Base-by-base conservation (phyloP, 208 protist species). In the Lotmaria passim region DNA sequence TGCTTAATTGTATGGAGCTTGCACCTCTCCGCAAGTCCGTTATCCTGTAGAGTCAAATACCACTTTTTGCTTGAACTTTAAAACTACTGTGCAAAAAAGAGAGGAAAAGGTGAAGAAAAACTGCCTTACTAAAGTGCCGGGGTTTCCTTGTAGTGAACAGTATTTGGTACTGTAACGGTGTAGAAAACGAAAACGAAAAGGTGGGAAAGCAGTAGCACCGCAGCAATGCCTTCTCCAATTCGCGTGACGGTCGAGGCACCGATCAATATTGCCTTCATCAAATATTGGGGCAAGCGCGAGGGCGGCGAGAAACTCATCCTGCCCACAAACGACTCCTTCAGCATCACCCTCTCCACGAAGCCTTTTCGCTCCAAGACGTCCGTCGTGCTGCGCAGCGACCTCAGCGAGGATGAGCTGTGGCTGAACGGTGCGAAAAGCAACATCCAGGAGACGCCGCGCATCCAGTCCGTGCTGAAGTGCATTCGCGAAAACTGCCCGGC, bases 211-310 rank as follows among this genome's bases (percentile, higher is more conserved):
- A 39, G 36, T 12, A 6, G 36, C 36, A 39, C 12, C 36, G 36
- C 4, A 58, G 24, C 48, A 34, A 81, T 85, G 79, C 44, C 75
- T 10, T 14, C 68, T 8, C 72, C 72, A 1, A 79, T 74, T 58
- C 64, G 69, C 26, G 83, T 89, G 11, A 98, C 97, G 23, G 98
- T 97, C 23, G 87, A 90, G 73, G 97, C 97, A 28, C 98, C 98
- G 7, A 98, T 99, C 51, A 99, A 99, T 84, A 99, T 99, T 76
- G 98, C 98, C 30, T 98, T 99, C 56, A 98, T 99, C 78, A 99
- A 99, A 88, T 99, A 99, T 83, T 99, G 98, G 98, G 99, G 99
- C 47, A 99, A 99, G 86, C 91, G 95, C 60, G 95, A 99, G 69
- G 92, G 90, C 21, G 91, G 95, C 90, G 79, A 98, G 78, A 88